phyloP scores from a whole-genome alignment of 495 filamentous ascomycete genomes.

The Penicillium goetzii region DNA sequence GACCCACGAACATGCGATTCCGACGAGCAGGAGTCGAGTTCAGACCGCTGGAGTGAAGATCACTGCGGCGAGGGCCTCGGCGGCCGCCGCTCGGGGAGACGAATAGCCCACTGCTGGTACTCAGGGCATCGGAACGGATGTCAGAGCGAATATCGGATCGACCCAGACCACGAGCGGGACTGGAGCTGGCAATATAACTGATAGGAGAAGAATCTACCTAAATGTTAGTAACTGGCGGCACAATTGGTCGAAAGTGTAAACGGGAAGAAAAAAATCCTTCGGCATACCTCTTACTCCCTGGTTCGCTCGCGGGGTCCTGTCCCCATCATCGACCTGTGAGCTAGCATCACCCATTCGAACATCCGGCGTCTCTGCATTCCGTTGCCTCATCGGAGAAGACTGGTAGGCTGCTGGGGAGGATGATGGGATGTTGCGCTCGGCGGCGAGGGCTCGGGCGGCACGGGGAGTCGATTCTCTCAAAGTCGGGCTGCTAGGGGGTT shows the following conservation, averaged over 20 bases:
- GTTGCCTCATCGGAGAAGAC: constrained; percentile 63
- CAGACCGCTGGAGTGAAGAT: constrained; percentile 78
- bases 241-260: not conserved
- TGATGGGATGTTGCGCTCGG: constrained; percentile 49
- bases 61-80: constrained; percentile 66
- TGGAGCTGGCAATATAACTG: constrained; percentile 84
- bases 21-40: constrained; percentile 66
- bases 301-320: constrained; percentile 73
- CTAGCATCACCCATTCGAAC: constrained; percentile 60
- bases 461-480: constrained; percentile 44
- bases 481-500: constrained; percentile 46
- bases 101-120: constrained; percentile 85
- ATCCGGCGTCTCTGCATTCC: constrained; percentile 58
- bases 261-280: not conserved
- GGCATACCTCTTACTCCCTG: constrained; percentile 67
- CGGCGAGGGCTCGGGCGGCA: constrained; percentile 47
- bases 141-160: constrained; percentile 54
- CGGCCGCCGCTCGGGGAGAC: constrained; percentile 64
- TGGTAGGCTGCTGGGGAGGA: constrained; percentile 86
- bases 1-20: constrained; percentile 78
- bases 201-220: constrained; percentile 84
- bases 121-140: constrained; percentile 62
- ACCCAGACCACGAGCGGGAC: constrained; percentile 60
- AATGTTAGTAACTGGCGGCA: constrained; percentile 3
- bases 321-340: constrained; percentile 62